Evolutionary conservation across 305 asterid species (phyloP).

Genomic region (Fraxinus baroniana): DNA sequence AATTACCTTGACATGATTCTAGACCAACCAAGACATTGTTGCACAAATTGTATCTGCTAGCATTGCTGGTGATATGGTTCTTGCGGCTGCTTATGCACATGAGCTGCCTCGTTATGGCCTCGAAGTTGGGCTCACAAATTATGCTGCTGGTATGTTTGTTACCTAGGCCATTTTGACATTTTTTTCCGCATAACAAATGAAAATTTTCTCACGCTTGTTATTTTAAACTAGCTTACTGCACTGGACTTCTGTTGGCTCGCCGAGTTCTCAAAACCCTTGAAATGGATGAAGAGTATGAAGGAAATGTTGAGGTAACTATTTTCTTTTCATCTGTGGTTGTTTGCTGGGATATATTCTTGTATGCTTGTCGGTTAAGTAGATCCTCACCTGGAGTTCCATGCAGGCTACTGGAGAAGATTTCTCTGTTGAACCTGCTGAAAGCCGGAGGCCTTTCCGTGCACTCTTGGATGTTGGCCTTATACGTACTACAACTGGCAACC

Average conservation of each 20-base stretch:
- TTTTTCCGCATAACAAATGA: neutral
- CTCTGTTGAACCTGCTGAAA: conserved; percentile 83
- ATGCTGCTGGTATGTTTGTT: conserved; percentile 61
- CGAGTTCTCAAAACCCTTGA: conserved; percentile 73
- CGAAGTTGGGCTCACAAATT: conserved; percentile 74
- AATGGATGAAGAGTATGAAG: conserved; percentile 80
- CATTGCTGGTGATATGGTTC: conserved; percentile 73
- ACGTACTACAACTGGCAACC: conserved; percentile 84
- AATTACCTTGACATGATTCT: conserved; percentile 37
- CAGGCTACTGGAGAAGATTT: conserved; percentile 95
- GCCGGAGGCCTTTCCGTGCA: conserved; percentile 95
- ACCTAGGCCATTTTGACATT: neutral
- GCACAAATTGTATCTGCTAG: conserved; percentile 69
- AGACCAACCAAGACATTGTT: conserved; percentile 72
- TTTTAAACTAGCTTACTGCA: conserved; percentile 64
- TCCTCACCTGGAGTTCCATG: neutral
- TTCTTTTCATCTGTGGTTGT: neutral
- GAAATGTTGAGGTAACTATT: conserved; percentile 72
- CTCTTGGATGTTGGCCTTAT: conserved; percentile 90
- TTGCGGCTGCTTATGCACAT: conserved; percentile 72
- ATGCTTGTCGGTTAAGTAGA: neutral
- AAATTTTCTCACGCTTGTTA: neutral
- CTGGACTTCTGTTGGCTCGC: conserved; percentile 89
- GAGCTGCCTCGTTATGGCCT: conserved; percentile 74
- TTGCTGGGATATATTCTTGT: neutral